Evolutionary conservation across 805 yeast genomes (phyloP), one percentile per base, ranked within the genome.

Genomic region (Brettanomyces custersianus): DNA sequence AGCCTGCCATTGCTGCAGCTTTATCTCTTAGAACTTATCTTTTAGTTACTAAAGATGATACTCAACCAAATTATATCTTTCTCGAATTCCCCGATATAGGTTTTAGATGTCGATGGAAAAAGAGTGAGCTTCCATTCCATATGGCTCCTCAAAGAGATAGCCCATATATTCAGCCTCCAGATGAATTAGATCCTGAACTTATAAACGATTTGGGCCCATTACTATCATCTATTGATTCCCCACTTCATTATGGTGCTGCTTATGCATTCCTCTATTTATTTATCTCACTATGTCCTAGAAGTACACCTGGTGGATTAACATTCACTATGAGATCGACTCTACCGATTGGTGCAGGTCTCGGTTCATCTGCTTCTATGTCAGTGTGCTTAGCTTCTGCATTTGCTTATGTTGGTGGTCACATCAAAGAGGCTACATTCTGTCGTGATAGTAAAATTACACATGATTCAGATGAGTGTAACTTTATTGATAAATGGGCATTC

Each of bases 311-410:
- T 4, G 59, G 59, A 3, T 51, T 68, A 41, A 67, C 65, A 23
- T 85, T 80, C 55, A 66, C 77, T 4, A 76, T 84, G 12, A 72
- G 88, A 39, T 84, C 95, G 1, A 79, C 94, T 1, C 63, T 88
- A 34, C 98, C 98, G 1, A 80, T 90, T 33, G 96, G 98, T 27
- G 96, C 98, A 1, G 98, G 98, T 0, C 67, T 92, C 33, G 98
- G 98, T 0, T 84, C 95, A 1, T 83, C 95, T 31, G 97, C 97
- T 0, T 77, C 95, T 2, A 72, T 85, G 13, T 74, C 94, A 1
- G 97, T 92, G 4, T 79, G 92, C 50, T 54, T 92, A 25, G 72
- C 94, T 0, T 64, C 90, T 12, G 94, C 92, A 0, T 63, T 90
- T 52, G 62, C 78, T 3, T 59, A 73, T 23, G 52, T 80, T 17